Conservation (phyloP, 164 flowering plant genomes). For the Nymphaea colorata region DNA sequence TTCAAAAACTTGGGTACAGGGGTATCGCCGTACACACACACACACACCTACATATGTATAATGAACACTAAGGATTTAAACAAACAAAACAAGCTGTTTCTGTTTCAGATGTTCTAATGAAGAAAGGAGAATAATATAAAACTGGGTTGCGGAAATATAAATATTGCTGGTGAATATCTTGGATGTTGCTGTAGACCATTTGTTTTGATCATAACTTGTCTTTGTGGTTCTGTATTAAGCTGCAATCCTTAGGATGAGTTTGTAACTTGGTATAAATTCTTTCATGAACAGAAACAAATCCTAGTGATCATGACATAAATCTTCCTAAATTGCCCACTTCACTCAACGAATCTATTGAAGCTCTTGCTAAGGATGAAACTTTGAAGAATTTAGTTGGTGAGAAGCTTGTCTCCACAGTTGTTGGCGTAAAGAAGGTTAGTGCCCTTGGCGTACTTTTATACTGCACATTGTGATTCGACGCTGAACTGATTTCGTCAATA, state of each 20-base stretch:
- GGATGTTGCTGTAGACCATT: background rate
- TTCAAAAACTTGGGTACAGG: too few relatives aligned
- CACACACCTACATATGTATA: too few relatives aligned
- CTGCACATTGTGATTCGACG: background rate
- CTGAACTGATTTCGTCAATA: background rate
- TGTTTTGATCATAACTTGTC: too few relatives aligned
- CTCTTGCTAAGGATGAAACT: constrained; percentile 50
- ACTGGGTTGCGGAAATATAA: background rate
- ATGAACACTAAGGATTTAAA: too few relatives aligned
- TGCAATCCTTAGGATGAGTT: too few relatives aligned
- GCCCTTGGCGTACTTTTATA: background rate
- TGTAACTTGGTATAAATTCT: too few relatives aligned
- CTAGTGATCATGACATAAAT: constrained; percentile 24
- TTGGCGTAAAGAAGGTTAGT: constrained; percentile 70
- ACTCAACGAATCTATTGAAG: constrained; percentile 67
- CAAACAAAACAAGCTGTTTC: too few relatives aligned
- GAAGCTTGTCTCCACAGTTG: constrained; percentile 57
- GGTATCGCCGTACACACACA: too few relatives aligned
- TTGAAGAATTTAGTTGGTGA: constrained; percentile 58
- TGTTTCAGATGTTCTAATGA: too few relatives aligned
- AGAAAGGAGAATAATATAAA: too few relatives aligned
- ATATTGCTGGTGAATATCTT: background rate
- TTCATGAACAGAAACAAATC: constrained; percentile 48
- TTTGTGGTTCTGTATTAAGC: background rate
- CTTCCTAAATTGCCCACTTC: constrained; percentile 55